phyloP scores from a whole-genome alignment of 2,329 filamentous ascomycete species.

The Ceratocystis lukuohia region DNA sequence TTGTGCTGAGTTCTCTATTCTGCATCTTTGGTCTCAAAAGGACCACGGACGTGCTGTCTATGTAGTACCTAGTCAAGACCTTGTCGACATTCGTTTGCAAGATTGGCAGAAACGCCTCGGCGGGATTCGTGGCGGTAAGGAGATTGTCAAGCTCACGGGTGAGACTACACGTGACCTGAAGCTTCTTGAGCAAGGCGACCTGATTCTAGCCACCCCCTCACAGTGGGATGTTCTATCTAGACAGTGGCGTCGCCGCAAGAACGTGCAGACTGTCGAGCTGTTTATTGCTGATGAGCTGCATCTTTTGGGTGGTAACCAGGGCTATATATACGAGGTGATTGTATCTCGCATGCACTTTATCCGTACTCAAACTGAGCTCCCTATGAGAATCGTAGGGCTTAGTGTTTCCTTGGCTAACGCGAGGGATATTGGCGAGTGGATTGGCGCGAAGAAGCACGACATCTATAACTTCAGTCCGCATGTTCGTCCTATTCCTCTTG shows the following conservation, averaged over 20 bases:
- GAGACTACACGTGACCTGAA: slow-evolving; percentile 86
- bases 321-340: slow-evolving; percentile 88
- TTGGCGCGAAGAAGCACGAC: slow-evolving; percentile 92
- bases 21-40: slow-evolving; percentile 63
- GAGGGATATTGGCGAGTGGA: slow-evolving; percentile 91
- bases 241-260: slow-evolving; percentile 94
- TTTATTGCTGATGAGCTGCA: slow-evolving; percentile 95
- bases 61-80: slow-evolving; percentile 85
- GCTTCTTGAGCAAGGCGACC: slow-evolving; percentile 70
- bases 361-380: slow-evolving; percentile 69
- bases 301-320: slow-evolving; percentile 72
- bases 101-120: slow-evolving; percentile 75
- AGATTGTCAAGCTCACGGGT: slow-evolving; percentile 83
- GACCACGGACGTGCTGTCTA: slow-evolving; percentile 68
- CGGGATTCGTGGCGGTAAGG: slow-evolving; percentile 65
- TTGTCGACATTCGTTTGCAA: slow-evolving; percentile 66
- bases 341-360: slow-evolving; percentile 98
- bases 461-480: slow-evolving; percentile 98
- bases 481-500: slow-evolving; percentile 74
- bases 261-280: slow-evolving; percentile 76
- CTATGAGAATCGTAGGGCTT: slow-evolving; percentile 75
- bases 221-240: slow-evolving; percentile 96
- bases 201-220: slow-evolving; percentile 79
- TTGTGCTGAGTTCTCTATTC: slow-evolving; percentile 84
- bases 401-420: slow-evolving; percentile 89